Evolutionary conservation across 2,329 filamentous ascomycete species (phyloP).

Genomic region (Colletotrichum camelliae): DNA sequence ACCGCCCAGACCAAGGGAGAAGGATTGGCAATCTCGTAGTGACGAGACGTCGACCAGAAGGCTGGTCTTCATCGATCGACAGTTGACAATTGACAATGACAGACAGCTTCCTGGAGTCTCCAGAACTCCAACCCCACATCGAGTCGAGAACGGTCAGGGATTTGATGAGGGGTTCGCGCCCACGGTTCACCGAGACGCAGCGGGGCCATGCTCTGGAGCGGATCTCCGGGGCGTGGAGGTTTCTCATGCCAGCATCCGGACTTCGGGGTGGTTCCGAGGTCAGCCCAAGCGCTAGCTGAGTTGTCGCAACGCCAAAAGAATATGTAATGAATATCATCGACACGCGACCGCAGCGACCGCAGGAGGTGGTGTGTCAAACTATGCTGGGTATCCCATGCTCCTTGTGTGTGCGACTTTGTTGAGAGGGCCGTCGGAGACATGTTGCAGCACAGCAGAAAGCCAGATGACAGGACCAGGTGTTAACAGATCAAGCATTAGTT

Average conservation of each 20-base stretch:
- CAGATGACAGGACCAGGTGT: neutral
- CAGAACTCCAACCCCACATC: neutral
- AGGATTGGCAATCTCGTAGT: neutral
- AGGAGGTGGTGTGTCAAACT: constrained; percentile 12
- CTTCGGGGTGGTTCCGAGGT: constrained; percentile 16
- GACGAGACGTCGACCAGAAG: neutral
- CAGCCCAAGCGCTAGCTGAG: constrained; percentile 6
- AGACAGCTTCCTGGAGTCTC: neutral
- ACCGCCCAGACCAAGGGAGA: neutral
- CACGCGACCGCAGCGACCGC: neutral
- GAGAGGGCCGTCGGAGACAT: neutral
- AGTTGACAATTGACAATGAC: neutral
- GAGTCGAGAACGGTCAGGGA: neutral
- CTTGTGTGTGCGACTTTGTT: neutral
- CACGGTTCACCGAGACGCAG: constrained; percentile 12
- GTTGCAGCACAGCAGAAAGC: neutral
- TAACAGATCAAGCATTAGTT: neutral
- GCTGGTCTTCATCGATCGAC: neutral
- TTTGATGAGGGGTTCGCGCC: constrained; percentile 1
- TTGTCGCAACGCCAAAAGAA: constrained; percentile 12
- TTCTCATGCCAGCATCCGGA: constrained; percentile 8
- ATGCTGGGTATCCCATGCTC: constrained; percentile 7
- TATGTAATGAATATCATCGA: constrained; percentile 4
- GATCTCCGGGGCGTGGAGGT: constrained; percentile 19
- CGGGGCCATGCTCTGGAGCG: constrained; percentile 3